Evolutionary conservation across 2,329 filamentous ascomycete genomes (phyloP).

Genomic region (Penicillium palitans): DNA sequence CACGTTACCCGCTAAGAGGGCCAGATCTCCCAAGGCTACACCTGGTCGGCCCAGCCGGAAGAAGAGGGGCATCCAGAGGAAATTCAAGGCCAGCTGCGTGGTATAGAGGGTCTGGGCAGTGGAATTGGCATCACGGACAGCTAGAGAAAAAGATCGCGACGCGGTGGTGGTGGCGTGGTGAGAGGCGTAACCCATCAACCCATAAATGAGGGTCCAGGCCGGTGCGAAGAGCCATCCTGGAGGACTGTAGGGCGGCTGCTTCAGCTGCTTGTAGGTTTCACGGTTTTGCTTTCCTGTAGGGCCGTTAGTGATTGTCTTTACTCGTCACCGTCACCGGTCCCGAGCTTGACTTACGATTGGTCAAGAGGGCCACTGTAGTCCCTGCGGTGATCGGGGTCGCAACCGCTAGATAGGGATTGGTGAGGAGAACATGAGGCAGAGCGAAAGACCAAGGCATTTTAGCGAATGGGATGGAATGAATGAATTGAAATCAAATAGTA

Average conservation of each 20-base stretch:
- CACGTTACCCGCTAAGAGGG: constrained; percentile 69
- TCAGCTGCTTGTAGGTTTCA: constrained; percentile 39
- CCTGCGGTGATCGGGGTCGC: constrained; percentile 29
- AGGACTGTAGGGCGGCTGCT: constrained; percentile 54
- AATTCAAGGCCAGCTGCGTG: constrained; percentile 79
- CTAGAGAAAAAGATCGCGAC: constrained; percentile 57
- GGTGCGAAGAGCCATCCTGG: constrained; percentile 52
- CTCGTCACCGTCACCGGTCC: background rate
- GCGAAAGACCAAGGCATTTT: constrained; percentile 35
- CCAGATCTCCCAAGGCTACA: constrained; percentile 72
- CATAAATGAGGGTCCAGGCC: constrained; percentile 58
- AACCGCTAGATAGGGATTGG: constrained; percentile 31
- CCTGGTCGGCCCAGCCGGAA: constrained; percentile 74
- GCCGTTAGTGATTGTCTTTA: constrained; percentile 8
- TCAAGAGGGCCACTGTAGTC: constrained; percentile 31
- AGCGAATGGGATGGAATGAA: background rate
- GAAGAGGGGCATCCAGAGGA: constrained; percentile 91
- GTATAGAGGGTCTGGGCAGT: constrained; percentile 77
- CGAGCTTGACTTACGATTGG: constrained; percentile 27
- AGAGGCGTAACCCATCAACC: constrained; percentile 83
- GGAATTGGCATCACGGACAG: constrained; percentile 61
- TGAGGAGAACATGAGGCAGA: constrained; percentile 34
- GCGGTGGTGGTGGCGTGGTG: constrained; percentile 71
- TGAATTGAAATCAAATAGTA: background rate
- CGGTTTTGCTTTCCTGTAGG: constrained; percentile 51